A percentile compares a stretch with the other conserved stretches of the same genome.
These are phyloP conservation scores for Dendrostoma leiphaemia DNA, from an alignment of 2,329 filamentous ascomycete species.

Conservation along the genomic window DNA sequence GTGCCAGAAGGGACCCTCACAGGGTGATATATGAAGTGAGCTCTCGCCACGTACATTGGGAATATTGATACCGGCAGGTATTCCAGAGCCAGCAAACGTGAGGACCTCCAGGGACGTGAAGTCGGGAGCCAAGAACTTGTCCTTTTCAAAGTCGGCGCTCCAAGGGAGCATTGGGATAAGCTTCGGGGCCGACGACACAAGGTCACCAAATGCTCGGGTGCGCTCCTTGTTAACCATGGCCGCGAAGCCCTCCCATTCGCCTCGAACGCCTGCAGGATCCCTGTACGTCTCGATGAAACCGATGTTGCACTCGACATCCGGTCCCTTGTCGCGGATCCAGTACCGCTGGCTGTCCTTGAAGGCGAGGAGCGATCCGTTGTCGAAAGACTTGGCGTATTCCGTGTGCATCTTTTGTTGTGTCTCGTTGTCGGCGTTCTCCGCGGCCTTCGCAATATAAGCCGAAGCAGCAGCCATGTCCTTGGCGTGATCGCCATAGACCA, in stretches of 20 bases:
- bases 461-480: conserved; percentile 70
- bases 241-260: conserved; percentile 84
- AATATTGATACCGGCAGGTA: conserved; percentile 67
- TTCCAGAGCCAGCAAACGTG: conserved; percentile 70
- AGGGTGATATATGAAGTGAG: no score
- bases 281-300: conserved; percentile 86
- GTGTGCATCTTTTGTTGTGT: conserved; percentile 71
- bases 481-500: conserved; percentile 73
- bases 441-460: conserved; percentile 66
- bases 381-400: conserved; percentile 74
- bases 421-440: conserved; percentile 68
- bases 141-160: conserved; percentile 88
- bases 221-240: conserved; percentile 86
- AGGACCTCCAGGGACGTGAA: conserved; percentile 94
- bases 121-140: conserved; percentile 91
- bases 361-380: conserved; percentile 68
- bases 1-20: no score
- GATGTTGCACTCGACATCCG: conserved; percentile 76
- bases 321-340: conserved; percentile 83
- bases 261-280: conserved; percentile 76
- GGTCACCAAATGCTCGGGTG: conserved; percentile 80
- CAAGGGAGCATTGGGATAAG: conserved; percentile 91
- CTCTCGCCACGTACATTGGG: conserved; percentile 52
- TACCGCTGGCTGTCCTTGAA: conserved; percentile 79
- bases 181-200: conserved; percentile 76